Evolutionary conservation across 352 stramenopile genomes (phyloP).

Genomic region (Salisapilia sapeloensis): DNA sequence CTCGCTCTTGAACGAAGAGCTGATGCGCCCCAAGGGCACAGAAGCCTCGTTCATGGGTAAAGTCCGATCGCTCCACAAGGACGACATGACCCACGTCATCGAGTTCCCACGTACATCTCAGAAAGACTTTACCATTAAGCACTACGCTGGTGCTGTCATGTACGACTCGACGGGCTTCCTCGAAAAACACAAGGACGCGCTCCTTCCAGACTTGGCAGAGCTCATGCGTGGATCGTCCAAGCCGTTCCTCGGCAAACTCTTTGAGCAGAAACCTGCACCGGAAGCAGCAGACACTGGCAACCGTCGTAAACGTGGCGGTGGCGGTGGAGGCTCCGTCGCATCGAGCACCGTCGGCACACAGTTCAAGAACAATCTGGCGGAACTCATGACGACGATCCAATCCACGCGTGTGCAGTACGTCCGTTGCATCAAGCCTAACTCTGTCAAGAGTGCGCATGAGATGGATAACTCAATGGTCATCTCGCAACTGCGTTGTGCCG

Average conservation of each 20-base stretch:
- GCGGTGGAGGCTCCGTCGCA: constrained; percentile 28
- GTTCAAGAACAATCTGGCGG: constrained; percentile 87
- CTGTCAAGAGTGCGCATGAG: constrained; percentile 82
- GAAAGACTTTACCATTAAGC: constrained; percentile 84
- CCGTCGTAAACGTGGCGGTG: constrained; percentile 28
- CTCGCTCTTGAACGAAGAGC: constrained; percentile 79
- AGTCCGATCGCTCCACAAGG: constrained; percentile 56
- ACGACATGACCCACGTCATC: constrained; percentile 52
- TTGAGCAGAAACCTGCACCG: constrained; percentile 16
- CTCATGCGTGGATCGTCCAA: constrained; percentile 57
- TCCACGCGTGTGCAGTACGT: constrained; percentile 96
- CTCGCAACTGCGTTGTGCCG: constrained; percentile 94
- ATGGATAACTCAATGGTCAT: constrained; percentile 90
- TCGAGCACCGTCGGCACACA: constrained; percentile 72
- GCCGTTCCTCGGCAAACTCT: constrained; percentile 27
- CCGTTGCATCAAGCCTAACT: constrained; percentile 98
- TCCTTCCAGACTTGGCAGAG: constrained; percentile 87
- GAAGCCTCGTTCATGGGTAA: constrained; percentile 69
- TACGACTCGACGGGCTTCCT: constrained; percentile 89
- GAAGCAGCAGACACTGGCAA: constrained; percentile 9
- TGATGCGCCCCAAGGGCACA: constrained; percentile 77
- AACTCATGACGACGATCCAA: constrained; percentile 93
- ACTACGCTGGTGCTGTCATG: constrained; percentile 86
- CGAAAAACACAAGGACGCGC: constrained; percentile 90
- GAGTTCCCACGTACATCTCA: constrained; percentile 60